Percentiles rank a stretch among this genome's conserved stretches.
These are phyloP conservation scores for Heliamphora exappendiculata DNA, from an alignment of 148 eudicot species.

Conservation along the genomic window DNA sequence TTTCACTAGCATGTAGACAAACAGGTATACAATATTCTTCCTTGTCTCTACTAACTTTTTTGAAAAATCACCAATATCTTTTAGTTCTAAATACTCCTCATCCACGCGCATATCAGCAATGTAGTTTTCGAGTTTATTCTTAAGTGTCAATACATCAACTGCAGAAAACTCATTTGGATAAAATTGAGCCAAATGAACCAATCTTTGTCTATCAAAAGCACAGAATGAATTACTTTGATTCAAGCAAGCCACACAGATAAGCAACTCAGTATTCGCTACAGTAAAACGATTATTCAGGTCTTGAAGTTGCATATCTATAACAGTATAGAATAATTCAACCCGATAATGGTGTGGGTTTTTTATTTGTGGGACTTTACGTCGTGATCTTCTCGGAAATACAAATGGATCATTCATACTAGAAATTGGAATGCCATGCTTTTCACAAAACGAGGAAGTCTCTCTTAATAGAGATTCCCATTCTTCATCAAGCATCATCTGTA, in stretches of 20 bases:
- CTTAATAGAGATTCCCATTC: neutral
- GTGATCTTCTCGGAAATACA: neutral
- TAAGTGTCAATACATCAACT: neutral
- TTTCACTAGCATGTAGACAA: neutral
- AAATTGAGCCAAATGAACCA: neutral
- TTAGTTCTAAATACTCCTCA: neutral
- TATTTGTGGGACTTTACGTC: neutral
- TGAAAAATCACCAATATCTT: neutral
- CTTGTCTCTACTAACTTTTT: slow-evolving; percentile 2
- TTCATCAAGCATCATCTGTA: neutral
- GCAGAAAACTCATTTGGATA: neutral
- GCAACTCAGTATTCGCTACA: too few species aligned
- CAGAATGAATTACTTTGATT: neutral
- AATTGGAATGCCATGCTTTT: neutral
- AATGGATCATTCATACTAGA: neutral
- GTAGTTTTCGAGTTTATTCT: slow-evolving; percentile 1
- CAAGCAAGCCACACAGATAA: neutral
- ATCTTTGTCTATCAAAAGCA: neutral
- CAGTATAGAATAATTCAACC: neutral
- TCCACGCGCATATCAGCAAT: neutral
- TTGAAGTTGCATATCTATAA: neutral
- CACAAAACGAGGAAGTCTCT: neutral
- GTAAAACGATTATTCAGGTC: neutral
- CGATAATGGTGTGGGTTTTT: neutral
- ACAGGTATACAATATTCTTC: too few species aligned